Evolutionary conservation across 2,329 filamentous ascomycete species (phyloP).

Genomic region (Sporothrix sp.): DNA sequence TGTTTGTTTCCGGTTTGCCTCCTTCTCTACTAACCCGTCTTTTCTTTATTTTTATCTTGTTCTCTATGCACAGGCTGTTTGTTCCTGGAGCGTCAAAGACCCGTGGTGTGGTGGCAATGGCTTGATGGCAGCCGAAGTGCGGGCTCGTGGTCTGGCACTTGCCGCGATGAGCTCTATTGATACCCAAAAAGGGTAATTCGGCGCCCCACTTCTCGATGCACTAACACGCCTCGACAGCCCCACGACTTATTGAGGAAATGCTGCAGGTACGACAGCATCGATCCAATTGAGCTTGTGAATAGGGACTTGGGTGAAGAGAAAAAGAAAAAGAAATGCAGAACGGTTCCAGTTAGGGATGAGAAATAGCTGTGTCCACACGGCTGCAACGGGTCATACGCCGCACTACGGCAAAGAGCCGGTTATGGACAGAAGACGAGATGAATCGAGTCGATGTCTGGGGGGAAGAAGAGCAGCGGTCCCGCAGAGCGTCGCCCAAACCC

Average conservation of each 20-base stretch:
- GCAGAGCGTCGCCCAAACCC: too few relatives aligned
- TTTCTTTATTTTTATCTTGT: not conserved
- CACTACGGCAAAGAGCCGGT: too few relatives aligned
- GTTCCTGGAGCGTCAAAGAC: not conserved
- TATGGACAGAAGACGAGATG: too few relatives aligned
- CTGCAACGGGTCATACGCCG: too few relatives aligned
- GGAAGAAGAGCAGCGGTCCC: too few relatives aligned
- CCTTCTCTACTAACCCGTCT: too few relatives aligned
- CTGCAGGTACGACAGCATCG: not conserved
- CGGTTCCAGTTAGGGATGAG: too few relatives aligned
- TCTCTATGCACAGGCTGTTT: not conserved
- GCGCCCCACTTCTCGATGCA: not conserved
- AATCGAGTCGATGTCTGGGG: too few relatives aligned
- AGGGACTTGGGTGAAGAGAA: too few relatives aligned
- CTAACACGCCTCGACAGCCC: not conserved
- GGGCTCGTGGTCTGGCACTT: not conserved
- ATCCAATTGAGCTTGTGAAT: too few relatives aligned
- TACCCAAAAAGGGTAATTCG: slow-evolving; percentile 16
- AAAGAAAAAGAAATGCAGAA: too few relatives aligned
- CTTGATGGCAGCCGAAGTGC: not conserved
- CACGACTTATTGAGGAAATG: not conserved
- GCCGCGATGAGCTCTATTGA: slow-evolving; percentile 18
- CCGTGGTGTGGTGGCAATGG: not conserved
- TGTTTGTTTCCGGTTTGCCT: not conserved
- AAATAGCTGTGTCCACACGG: too few relatives aligned